Evolutionary conservation across 495 filamentous ascomycete species (phyloP).

Genomic region (Alectoria sarmentosa): DNA sequence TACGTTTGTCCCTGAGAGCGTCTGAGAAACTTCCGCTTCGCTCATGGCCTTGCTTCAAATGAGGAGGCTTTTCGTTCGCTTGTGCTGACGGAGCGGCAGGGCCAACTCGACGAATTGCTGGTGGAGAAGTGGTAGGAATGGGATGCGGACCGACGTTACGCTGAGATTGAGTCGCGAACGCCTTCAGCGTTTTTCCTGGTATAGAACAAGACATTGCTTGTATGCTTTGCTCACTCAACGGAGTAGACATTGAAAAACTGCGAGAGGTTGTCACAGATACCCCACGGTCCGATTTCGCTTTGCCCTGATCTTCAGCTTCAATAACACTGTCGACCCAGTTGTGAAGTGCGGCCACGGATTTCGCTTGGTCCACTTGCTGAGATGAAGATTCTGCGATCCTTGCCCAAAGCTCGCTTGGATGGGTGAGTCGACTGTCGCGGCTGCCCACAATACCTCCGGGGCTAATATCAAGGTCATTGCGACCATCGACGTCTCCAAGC

Average conservation of each 20-base stretch:
- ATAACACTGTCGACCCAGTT: conserved; percentile 45
- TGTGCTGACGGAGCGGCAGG: conserved; percentile 26
- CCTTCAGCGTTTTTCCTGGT: conserved; percentile 55
- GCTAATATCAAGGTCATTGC: conserved; percentile 58
- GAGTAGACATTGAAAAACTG: conserved; percentile 38
- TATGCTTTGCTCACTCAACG: conserved; percentile 50
- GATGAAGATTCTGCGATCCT: conserved; percentile 37
- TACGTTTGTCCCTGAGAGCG: conserved; percentile 68
- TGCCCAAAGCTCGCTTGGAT: conserved; percentile 37
- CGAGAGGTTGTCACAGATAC: conserved; percentile 39
- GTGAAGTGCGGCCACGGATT: conserved; percentile 28
- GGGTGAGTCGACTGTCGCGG: conserved; percentile 41
- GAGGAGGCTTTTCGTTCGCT: conserved; percentile 25
- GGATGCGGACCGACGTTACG: conserved; percentile 56
- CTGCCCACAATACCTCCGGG: conserved; percentile 63
- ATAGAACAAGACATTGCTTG: conserved; percentile 79
- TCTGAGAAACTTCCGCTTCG: conserved; percentile 78
- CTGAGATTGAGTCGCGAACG: conserved; percentile 35
- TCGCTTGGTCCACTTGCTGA: conserved; percentile 37
- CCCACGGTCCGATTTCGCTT: conserved; percentile 37
- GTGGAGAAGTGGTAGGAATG: conserved; percentile 47
- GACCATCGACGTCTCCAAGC: conserved; percentile 46
- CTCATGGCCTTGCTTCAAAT: conserved; percentile 52
- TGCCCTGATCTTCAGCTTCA: conserved; percentile 34
- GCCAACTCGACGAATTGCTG: conserved; percentile 30